Conservation (phyloP, 139 green algal genomes). For the Chlamydomonas sphaeroides region DNA sequence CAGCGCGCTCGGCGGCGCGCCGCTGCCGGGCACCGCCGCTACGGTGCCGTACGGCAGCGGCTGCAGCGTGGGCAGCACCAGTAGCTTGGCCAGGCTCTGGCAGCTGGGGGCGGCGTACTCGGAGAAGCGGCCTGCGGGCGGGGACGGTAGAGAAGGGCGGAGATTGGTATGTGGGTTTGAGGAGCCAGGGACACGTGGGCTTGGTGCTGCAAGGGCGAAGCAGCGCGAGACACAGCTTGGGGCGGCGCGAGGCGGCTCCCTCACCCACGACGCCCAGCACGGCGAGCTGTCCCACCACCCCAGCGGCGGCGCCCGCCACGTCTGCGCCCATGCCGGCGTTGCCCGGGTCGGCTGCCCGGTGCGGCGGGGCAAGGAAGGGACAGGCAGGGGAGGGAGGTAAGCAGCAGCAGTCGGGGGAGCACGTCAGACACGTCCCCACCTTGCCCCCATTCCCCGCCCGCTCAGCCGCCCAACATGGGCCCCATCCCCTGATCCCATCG, state of each 20-base stretch:
- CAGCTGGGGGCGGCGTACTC: conserved; percentile 32
- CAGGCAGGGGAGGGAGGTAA: too few relatives aligned
- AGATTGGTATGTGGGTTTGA: not conserved
- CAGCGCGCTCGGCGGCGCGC: conserved; percentile 8
- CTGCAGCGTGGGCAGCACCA: conserved; percentile 39
- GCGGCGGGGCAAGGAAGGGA: not conserved
- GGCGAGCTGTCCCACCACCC: conserved; percentile 38
- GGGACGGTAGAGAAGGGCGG: not conserved
- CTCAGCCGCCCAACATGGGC: too few relatives aligned
- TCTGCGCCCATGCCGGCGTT: conserved; percentile 33
- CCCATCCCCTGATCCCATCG: too few relatives aligned
- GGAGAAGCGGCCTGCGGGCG: conserved; percentile 25
- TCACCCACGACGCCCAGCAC: conserved; percentile 35
- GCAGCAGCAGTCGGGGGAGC: too few relatives aligned
- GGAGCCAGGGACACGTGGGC: too few relatives aligned
- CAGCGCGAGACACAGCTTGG: too few relatives aligned
- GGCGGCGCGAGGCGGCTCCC: too few relatives aligned
- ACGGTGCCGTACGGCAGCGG: conserved; percentile 3
- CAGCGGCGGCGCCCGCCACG: conserved; percentile 32
- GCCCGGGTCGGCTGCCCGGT: conserved; percentile 5
- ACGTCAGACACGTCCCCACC: too few relatives aligned
- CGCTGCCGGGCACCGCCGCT: not conserved
- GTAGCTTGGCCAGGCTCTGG: conserved; percentile 25
- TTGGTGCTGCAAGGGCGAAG: too few relatives aligned
- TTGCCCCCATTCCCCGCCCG: too few relatives aligned